Percentiles rank a stretch among this genome's conserved stretches.
phyloP scores from a whole-genome alignment of 257 asterid genomes.

The Solanum lycopersicoides region DNA sequence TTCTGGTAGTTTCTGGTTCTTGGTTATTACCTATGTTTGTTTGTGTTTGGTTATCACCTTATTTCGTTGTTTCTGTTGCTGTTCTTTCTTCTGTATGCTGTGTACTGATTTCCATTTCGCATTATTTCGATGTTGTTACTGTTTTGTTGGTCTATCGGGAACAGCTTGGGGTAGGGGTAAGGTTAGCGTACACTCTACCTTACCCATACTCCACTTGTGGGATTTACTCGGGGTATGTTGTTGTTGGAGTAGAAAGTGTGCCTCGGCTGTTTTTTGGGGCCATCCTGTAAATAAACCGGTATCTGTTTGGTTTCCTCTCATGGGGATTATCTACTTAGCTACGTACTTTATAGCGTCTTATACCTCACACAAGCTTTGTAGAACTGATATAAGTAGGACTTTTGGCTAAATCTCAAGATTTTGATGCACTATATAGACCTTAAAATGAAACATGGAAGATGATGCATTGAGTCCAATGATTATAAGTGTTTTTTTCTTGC shows the following conservation, averaged over 20 bases:
- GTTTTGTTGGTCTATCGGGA: not conserved
- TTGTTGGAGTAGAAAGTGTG: not conserved
- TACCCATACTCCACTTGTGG: not conserved
- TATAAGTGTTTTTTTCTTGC: not conserved
- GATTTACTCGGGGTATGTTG: not conserved
- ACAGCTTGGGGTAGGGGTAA: not conserved
- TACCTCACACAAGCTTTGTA: not conserved
- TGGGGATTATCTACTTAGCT: not conserved
- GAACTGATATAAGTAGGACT: not conserved
- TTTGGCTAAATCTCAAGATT: not conserved
- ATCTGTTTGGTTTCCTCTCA: not conserved
- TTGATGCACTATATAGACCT: not conserved
- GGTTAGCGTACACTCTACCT: not conserved
- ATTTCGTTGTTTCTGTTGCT: not conserved
- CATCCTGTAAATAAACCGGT: not conserved
- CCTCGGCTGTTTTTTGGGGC: not conserved
- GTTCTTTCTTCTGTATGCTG: not conserved
- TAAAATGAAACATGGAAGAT: not conserved
- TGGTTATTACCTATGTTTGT: not conserved
- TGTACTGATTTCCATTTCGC: not conserved
- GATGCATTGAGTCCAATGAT: not conserved
- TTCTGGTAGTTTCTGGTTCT: not conserved
- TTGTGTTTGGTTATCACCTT: not conserved
- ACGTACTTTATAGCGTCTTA: not conserved
- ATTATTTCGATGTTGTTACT: not conserved